A percentile compares a stretch with the other conserved stretches of the same genome.
Evolutionary conservation across 768 basidiomycete genomes (phyloP).

Genomic region (Phylloporus scabripes): DNA sequence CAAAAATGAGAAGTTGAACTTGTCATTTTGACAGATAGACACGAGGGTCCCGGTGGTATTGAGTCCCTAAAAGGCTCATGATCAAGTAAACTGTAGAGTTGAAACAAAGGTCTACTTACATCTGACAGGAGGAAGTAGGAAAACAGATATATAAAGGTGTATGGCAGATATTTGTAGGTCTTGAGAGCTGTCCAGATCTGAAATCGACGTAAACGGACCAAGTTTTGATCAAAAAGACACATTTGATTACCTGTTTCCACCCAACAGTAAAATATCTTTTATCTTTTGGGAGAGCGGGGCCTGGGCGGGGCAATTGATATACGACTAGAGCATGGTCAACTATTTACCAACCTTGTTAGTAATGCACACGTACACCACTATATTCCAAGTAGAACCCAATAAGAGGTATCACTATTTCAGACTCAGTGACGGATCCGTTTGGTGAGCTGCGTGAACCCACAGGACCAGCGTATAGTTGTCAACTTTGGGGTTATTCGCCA

Average conservation of each 20-base stretch:
- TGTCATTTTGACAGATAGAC: conserved; percentile 73
- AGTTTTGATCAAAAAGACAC: background rate
- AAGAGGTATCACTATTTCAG: conserved; percentile 52
- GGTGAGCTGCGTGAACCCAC: conserved; percentile 36
- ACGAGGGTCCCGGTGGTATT: conserved; percentile 77
- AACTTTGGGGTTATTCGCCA: conserved; percentile 47
- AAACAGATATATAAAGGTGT: conserved; percentile 78
- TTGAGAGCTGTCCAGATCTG: conserved; percentile 74
- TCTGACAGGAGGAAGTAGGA: conserved; percentile 74
- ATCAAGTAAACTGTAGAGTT: background rate
- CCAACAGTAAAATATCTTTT: conserved; percentile 77
- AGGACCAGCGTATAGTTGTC: conserved; percentile 71
- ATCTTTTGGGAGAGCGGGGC: conserved; percentile 71
- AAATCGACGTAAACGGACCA: conserved; percentile 1
- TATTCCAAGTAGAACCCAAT: conserved; percentile 75
- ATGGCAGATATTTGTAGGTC: conserved; percentile 71
- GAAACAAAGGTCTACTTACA: conserved; percentile 34
- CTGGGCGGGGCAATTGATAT: conserved; percentile 77
- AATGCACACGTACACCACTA: conserved; percentile 71
- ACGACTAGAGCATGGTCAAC: conserved; percentile 45
- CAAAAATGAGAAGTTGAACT: conserved; percentile 76
- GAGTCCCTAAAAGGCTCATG: conserved; percentile 45
- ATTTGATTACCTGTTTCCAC: conserved; percentile 63
- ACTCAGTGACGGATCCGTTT: background rate
- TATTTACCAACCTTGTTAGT: background rate